phyloP scores from a whole-genome alignment of 2,329 filamentous ascomycete species.

The Xylariomycetidae sp. region DNA sequence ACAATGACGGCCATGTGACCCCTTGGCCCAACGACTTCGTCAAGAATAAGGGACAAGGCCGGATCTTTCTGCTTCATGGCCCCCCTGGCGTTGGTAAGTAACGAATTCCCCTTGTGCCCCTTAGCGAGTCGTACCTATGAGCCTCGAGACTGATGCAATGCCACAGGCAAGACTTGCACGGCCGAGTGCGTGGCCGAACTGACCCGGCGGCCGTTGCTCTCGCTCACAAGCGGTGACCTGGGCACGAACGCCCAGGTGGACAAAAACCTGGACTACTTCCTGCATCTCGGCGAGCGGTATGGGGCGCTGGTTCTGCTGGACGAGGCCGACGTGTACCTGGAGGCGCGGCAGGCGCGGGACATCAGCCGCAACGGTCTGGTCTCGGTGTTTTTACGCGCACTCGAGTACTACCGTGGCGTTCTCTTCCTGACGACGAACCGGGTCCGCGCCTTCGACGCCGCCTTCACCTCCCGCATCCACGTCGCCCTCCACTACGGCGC shows the following conservation, averaged over 20 bases:
- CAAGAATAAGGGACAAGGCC: slow-evolving; percentile 44
- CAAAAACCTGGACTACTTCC: slow-evolving; percentile 39
- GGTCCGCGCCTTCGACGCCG: slow-evolving; percentile 39
- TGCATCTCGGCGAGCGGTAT: slow-evolving; percentile 43
- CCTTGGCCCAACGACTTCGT: slow-evolving; percentile 43
- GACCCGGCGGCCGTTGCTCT: slow-evolving; percentile 43
- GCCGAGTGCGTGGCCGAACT: slow-evolving; percentile 49
- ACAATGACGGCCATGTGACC: slow-evolving; percentile 30
- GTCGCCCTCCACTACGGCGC: slow-evolving; percentile 41
- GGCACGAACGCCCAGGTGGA: slow-evolving; percentile 35
- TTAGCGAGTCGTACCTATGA: too few species aligned
- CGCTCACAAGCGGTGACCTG: slow-evolving; percentile 44
- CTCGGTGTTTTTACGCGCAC: slow-evolving; percentile 42
- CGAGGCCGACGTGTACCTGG: slow-evolving; percentile 56
- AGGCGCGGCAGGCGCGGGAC: slow-evolving; percentile 39
- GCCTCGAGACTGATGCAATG: too few species aligned
- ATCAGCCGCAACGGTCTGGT: slow-evolving; percentile 42
- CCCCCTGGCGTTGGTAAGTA: slow-evolving; percentile 41
- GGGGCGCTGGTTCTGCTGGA: slow-evolving; percentile 49
- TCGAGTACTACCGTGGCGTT: slow-evolving; percentile 46
- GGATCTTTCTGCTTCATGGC: slow-evolving; percentile 46
- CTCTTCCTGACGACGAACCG: slow-evolving; percentile 47
- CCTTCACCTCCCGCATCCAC: slow-evolving; percentile 45
- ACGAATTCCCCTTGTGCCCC: not conserved
- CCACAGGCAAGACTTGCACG: slow-evolving; percentile 49